Evolutionary conservation across 768 basidiomycete genomes (phyloP), one percentile per base, ranked within the genome.

Genomic region (Boletus bicolor): DNA sequence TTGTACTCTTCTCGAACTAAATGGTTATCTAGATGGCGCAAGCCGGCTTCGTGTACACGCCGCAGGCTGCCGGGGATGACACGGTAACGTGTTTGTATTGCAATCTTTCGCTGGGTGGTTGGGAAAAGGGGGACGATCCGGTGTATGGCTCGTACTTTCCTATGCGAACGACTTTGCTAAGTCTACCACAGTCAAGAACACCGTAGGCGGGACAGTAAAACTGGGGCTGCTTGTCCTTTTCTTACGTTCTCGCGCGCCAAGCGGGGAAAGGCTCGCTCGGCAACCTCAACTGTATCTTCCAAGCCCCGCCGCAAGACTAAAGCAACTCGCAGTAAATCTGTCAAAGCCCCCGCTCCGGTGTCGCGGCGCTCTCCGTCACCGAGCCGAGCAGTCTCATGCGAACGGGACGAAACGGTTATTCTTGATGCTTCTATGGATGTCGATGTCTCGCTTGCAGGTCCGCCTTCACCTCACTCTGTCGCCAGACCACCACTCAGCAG

Each of bases 81-180:
- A 82, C 85, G 1, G 92, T 84, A 0, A 85, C 85, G 0, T 98
- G 95, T 71, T 75, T 93, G 5, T 93, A 93, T 65, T 98, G 95
- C 68, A 77, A 85, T 43, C 76, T 87, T 35, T 79, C 84, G 2
- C 81, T 96, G 3, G 85, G 85, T 52, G 92, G 90, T 1, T 98
- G 95, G 95, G 91, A 93, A 42, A 75, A 79, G 30, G 83, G 82
- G 14, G 95, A 98, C 68, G 86, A 95, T 71, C 95, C 95, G 14
- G 68, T 86, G 95, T 97, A 71, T 55, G 89, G 15, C n/a, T 34
- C 59, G 15, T 47, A 37, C 42, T 19, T 37, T 30, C 21, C 21
- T 24, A 8, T 24, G 24, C 9, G 43, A 36, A 51, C 34, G 51
- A 53, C 41, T 49, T 56, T 43, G 44, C 47, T 53, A 44, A 60